Evolutionary conservation across 148 eudicot species (phyloP).

Genomic region (Suaeda aralocaspica): DNA sequence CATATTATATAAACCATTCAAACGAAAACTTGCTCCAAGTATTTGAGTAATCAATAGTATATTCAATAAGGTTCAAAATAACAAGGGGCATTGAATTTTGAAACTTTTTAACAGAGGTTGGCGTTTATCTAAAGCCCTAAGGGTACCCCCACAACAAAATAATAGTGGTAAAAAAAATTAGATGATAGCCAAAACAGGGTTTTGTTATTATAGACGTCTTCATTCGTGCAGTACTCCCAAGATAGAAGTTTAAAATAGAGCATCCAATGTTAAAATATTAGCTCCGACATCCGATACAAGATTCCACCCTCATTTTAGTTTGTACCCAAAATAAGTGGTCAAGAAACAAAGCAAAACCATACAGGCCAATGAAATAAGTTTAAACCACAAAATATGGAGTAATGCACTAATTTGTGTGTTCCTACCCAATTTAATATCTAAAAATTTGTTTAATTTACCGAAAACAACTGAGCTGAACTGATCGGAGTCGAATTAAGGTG

Average conservation of each 20-base stretch:
- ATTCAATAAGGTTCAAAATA: not conserved
- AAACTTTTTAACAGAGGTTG: not conserved
- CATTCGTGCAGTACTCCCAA: not conserved
- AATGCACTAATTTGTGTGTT: too few relatives aligned
- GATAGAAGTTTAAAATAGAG: not conserved
- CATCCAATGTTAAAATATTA: slow-evolving; percentile 4
- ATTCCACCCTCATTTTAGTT: not conserved
- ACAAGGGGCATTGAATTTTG: slow-evolving; percentile 13
- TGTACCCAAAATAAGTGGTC: too few relatives aligned
- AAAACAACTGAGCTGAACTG: too few relatives aligned
- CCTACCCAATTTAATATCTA: too few relatives aligned
- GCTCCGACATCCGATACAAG: not conserved
- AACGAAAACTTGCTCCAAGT: not conserved
- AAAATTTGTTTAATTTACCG: too few relatives aligned
- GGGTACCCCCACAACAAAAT: not conserved
- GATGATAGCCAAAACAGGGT: not conserved
- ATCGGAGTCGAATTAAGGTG: too few relatives aligned
- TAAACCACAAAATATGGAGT: too few relatives aligned
- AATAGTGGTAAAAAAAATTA: not conserved
- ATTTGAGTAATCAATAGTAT: not conserved
- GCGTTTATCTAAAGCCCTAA: not conserved
- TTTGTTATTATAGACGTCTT: not conserved
- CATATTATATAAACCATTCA: not conserved
- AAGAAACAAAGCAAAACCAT: too few relatives aligned
- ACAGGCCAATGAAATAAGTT: too few relatives aligned